Evolutionary conservation across 169 alveolate genomes (phyloP).

Genomic region (Cryptosporidium tyzzeri): DNA sequence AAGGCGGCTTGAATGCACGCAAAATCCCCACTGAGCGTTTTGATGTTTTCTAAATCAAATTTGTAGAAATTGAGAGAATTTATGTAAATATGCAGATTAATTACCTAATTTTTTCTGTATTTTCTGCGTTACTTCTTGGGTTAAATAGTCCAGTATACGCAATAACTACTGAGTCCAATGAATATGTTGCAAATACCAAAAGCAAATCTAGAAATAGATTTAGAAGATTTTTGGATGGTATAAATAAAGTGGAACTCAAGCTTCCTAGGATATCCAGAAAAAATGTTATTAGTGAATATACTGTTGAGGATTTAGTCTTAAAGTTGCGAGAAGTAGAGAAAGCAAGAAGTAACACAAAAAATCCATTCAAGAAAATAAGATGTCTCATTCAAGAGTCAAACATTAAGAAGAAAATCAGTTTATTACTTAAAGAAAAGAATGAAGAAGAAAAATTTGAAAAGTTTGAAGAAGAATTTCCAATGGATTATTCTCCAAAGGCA

Average conservation of each 20-base stretch:
- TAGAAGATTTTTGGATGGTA: not conserved
- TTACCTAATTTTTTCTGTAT: slow-evolving; percentile 14
- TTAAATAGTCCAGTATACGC: not conserved
- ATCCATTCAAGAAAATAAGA: slow-evolving; percentile 53
- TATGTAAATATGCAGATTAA: not conserved
- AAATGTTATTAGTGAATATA: not conserved
- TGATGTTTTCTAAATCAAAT: not conserved
- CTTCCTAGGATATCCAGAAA: not conserved
- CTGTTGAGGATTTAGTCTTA: not conserved
- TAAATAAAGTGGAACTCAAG: not conserved
- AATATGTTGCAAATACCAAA: too few relatives aligned
- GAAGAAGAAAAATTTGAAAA: slow-evolving; percentile 33
- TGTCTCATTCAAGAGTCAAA: not conserved
- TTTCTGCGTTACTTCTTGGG: slow-evolving; percentile 3
- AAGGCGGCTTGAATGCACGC: not conserved
- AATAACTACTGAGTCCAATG: not conserved
- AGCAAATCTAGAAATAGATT: not conserved
- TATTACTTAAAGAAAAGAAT: not conserved
- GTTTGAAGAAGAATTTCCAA: slow-evolving; percentile 57
- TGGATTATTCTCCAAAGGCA: slow-evolving; percentile 46
- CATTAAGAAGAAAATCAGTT: not conserved
- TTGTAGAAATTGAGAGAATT: not conserved
- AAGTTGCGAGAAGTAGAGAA: slow-evolving; percentile 5
- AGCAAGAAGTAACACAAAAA: slow-evolving; percentile 20
- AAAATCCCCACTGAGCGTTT: not conserved